phyloP scores from a whole-genome alignment of 176 grass and related monocot genomes.

The Triticum dicoccoides region DNA sequence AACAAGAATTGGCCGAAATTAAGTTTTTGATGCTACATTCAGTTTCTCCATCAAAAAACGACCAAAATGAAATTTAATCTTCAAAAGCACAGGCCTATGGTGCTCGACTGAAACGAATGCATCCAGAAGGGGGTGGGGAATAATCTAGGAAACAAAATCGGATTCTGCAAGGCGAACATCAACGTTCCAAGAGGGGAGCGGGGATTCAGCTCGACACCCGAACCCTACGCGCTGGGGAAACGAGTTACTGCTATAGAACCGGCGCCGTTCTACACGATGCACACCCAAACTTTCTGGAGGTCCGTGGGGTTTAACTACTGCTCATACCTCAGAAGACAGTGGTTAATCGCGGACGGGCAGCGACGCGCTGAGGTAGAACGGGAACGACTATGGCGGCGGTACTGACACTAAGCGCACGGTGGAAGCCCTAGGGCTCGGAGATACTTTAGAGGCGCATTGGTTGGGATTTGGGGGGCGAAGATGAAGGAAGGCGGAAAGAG shows the following conservation, averaged over 20 bases:
- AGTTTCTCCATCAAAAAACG: not conserved
- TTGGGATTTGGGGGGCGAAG: not conserved
- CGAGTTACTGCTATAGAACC: not conserved
- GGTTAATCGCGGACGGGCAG: not conserved
- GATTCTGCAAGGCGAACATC: not conserved
- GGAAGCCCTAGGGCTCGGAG: not conserved
- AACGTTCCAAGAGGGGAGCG: not conserved
- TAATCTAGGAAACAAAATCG: not conserved
- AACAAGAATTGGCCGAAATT: not conserved
- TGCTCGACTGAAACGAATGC: not conserved
- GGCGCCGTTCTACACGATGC: not conserved
- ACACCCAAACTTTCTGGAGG: not conserved
- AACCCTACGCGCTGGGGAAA: not conserved
- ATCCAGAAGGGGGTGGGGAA: not conserved
- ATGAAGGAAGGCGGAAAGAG: not conserved
- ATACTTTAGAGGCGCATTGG: not conserved
- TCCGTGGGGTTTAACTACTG: not conserved
- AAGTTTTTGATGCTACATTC: not conserved
- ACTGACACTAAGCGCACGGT: not conserved
- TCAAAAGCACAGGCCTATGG: not conserved
- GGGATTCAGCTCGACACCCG: not conserved
- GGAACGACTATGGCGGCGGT: not conserved
- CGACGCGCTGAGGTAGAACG: not conserved
- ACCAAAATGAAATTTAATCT: not conserved
- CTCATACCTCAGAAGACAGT: constrained; percentile 1